Percentiles rank a stretch among this genome's conserved stretches.
phyloP scores from a whole-genome alignment of 1,284 basidiomycete species.

The Farysia itapuensis region DNA sequence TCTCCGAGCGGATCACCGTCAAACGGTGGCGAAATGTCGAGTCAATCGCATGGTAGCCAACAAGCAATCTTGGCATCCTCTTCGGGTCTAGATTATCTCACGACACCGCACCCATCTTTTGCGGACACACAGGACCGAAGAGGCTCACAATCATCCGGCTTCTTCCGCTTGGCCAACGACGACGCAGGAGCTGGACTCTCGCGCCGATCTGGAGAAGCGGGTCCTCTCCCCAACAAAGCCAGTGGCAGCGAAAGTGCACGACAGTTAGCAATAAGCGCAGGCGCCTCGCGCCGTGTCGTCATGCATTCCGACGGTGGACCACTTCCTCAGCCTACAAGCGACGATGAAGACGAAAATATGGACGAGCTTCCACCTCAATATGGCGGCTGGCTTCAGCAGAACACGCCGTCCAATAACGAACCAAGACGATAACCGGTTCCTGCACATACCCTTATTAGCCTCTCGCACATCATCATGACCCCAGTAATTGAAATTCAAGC shows the following conservation, averaged over 20 bases:
- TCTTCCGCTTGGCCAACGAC: neutral
- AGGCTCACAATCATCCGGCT: neutral
- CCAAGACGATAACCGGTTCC: too few relatives aligned
- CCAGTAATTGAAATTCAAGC: too few relatives aligned
- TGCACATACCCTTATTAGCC: too few relatives aligned
- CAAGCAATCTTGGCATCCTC: conserved; percentile 2
- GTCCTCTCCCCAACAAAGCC: conserved; percentile 3
- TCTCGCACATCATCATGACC: too few relatives aligned
- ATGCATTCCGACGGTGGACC: conserved; percentile 37
- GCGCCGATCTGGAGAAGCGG: neutral
- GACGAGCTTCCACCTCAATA: conserved; percentile 41
- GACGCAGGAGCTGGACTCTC: neutral
- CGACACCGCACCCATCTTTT: too few relatives aligned
- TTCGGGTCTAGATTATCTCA: too few relatives aligned
- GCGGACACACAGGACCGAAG: neutral
- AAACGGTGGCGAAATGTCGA: conserved; percentile 6
- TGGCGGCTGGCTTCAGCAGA: conserved; percentile 25
- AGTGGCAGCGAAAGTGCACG: too few relatives aligned
- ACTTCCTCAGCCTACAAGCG: conserved; percentile 28
- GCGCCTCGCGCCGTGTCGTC: conserved; percentile 6
- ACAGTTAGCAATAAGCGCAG: too few relatives aligned
- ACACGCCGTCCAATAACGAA: neutral
- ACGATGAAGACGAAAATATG: conserved; percentile 34
- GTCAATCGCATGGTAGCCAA: conserved; percentile 12
- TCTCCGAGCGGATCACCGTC: conserved; percentile 11